A percentile compares a stretch with the other conserved stretches of the same genome.
These are phyloP conservation scores for Hypoxylon crocopeplum DNA, from an alignment of 495 filamentous ascomycete species.

Conservation along the genomic window DNA sequence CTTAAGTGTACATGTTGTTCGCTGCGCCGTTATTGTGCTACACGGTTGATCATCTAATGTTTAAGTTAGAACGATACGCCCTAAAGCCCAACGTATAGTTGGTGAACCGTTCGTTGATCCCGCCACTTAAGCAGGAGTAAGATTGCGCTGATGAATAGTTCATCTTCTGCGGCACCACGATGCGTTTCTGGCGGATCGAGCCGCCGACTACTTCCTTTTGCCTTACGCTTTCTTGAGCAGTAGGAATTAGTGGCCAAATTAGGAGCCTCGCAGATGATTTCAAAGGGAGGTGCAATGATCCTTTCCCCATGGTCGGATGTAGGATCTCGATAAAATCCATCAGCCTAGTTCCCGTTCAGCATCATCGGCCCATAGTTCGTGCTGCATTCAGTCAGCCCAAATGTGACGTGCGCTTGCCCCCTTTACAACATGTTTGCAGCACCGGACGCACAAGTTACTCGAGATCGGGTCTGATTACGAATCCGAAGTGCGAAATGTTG, in stretches of 20 bases:
- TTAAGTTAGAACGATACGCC: not conserved
- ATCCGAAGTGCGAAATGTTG: slow-evolving; percentile 51
- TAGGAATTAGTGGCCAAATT: not conserved
- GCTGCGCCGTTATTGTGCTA: slow-evolving; percentile 26
- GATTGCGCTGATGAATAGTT: slow-evolving; percentile 1
- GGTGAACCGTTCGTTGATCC: slow-evolving; percentile 3
- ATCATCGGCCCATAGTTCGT: too few species aligned
- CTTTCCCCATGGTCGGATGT: slow-evolving; percentile 7
- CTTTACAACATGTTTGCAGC: slow-evolving; percentile 4
- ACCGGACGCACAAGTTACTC: slow-evolving; percentile 17
- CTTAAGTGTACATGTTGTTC: slow-evolving; percentile 9
- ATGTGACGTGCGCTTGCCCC: slow-evolving; percentile 4
- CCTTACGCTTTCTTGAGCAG: not conserved
- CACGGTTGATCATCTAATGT: slow-evolving; percentile 6
- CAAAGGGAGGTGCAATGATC: not conserved
- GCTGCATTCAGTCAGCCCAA: slow-evolving; percentile 14
- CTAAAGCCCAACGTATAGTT: slow-evolving; percentile 3
- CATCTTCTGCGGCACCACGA: slow-evolving; percentile 1
- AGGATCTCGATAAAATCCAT: slow-evolving; percentile 28
- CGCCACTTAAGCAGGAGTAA: slow-evolving; percentile 1
- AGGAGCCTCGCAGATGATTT: not conserved
- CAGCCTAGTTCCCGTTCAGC: slow-evolving; percentile 4
- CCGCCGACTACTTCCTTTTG: not conserved
- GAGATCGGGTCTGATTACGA: slow-evolving; percentile 60
- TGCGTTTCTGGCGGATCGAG: not conserved